A percentile compares a stretch with the other conserved stretches of the same genome.
Conservation (phyloP, 441 rosid species). For the Bocquillonia castaneifolia region DNA sequence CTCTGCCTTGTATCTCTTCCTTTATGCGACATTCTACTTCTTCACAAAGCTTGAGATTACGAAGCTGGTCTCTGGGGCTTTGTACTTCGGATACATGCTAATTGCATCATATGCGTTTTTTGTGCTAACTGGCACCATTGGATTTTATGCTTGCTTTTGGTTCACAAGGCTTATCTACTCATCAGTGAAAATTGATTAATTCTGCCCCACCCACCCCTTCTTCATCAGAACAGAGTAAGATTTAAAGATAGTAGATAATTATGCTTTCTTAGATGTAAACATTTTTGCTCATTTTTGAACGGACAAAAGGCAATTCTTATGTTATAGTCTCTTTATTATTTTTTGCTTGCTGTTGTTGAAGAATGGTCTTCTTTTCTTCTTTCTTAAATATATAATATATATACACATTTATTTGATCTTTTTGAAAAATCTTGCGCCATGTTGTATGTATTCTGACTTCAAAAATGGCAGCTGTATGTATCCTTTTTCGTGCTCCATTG, state of each 20-base stretch:
- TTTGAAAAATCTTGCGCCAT: too few relatives aligned
- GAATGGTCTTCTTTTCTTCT: constrained; percentile 13
- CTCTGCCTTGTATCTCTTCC: constrained; percentile 79
- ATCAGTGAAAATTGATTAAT: constrained; percentile 78
- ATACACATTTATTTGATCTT: not conserved
- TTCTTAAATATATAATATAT: not conserved
- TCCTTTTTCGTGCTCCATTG: too few relatives aligned
- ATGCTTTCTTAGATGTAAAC: constrained; percentile 36
- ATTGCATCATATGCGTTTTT: constrained; percentile 78
- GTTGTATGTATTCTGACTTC: too few relatives aligned
- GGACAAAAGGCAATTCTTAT: constrained; percentile 17
- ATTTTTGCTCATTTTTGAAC: constrained; percentile 32
- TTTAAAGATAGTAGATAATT: constrained; percentile 25
- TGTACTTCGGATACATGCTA: constrained; percentile 92
- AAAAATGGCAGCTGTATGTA: too few relatives aligned
- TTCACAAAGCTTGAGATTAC: constrained; percentile 93
- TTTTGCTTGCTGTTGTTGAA: constrained; percentile 18
- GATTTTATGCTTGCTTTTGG: constrained; percentile 94
- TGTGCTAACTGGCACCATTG: constrained; percentile 75
- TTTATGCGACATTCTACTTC: constrained; percentile 86
- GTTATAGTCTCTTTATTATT: constrained; percentile 15
- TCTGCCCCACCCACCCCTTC: constrained; percentile 10
- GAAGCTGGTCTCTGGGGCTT: constrained; percentile 63
- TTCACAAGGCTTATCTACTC: constrained; percentile 94
- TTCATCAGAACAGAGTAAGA: constrained; percentile 21